These are phyloP conservation scores for Fraxinus paxiana DNA, from an alignment of 305 asterid genomes.

Conservation along the genomic window DNA sequence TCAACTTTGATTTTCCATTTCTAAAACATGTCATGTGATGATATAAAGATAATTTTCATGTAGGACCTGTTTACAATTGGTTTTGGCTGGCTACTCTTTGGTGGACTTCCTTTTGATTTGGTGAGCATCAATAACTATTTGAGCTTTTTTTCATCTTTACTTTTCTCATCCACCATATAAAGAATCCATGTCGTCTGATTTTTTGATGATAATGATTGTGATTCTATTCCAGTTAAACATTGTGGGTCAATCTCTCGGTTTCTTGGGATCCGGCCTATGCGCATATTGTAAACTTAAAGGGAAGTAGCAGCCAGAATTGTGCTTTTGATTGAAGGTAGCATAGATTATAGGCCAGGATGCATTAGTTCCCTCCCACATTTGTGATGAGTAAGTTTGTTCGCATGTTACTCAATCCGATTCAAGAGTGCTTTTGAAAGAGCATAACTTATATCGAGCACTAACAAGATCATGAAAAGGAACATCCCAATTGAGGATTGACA, in stretches of 20 bases:
- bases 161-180: not conserved
- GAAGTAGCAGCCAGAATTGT: not conserved
- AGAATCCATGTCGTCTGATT: not conserved
- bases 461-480: no score
- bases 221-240: constrained; percentile 21
- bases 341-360: not conserved
- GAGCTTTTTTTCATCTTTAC: not conserved
- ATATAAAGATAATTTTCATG: not conserved
- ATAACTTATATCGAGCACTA: not conserved
- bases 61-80: constrained; percentile 27
- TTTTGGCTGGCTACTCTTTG: constrained; percentile 28
- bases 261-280: constrained; percentile 26
- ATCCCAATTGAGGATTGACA: no score
- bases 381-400: not conserved
- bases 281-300: constrained; percentile 27
- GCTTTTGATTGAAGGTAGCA: not conserved
- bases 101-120: constrained; percentile 30
- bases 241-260: constrained; percentile 25
- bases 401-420: not conserved
- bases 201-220: not conserved
- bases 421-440: not conserved
- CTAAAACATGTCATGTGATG: not conserved
- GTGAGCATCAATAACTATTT: constrained; percentile 12
- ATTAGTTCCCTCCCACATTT: not conserved
- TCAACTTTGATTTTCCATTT: not conserved